Percentiles rank a stretch among this genome's conserved stretches.
Conservation (phyloP, 2,329 filamentous ascomycete genomes). For the Talaromyces sp. region DNA sequence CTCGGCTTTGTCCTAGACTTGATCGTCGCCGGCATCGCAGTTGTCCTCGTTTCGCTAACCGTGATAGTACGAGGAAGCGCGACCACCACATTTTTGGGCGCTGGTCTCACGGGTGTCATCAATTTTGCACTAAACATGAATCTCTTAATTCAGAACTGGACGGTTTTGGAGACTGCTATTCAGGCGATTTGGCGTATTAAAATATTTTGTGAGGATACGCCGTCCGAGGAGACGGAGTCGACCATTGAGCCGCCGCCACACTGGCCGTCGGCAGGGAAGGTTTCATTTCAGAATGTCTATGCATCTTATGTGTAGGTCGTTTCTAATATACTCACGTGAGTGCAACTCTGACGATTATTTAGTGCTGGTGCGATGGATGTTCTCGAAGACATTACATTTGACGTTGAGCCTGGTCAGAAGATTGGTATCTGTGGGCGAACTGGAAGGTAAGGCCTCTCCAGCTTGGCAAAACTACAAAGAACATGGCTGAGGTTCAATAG, state of each 20-base stretch:
- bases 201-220: slow-evolving; percentile 45
- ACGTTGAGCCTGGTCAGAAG: slow-evolving; percentile 41
- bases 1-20: slow-evolving; percentile 50
- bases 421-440: slow-evolving; percentile 39
- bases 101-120: slow-evolving; percentile 49
- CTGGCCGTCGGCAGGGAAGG: not conserved
- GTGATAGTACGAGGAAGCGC: slow-evolving; percentile 33
- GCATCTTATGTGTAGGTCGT: slow-evolving; percentile 5
- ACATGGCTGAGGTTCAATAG: slow-evolving; percentile 21
- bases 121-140: slow-evolving; percentile 48
- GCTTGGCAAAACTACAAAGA: not conserved
- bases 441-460: not conserved
- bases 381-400: slow-evolving; percentile 45
- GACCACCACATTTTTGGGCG: slow-evolving; percentile 24
- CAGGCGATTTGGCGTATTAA: slow-evolving; percentile 55
- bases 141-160: slow-evolving; percentile 53
- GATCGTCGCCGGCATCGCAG: slow-evolving; percentile 48
- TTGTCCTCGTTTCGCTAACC: slow-evolving; percentile 48
- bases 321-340: not conserved
- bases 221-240: slow-evolving; percentile 38
- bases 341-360: not conserved
- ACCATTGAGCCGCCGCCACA: not conserved
- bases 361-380: slow-evolving; percentile 28
- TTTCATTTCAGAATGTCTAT: slow-evolving; percentile 1
- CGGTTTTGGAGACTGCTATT: slow-evolving; percentile 55